Percentiles rank a stretch among this genome's conserved stretches.
Evolutionary conservation across 768 basidiomycete genomes (phyloP).

Genomic region (Phylloporus arenicola): DNA sequence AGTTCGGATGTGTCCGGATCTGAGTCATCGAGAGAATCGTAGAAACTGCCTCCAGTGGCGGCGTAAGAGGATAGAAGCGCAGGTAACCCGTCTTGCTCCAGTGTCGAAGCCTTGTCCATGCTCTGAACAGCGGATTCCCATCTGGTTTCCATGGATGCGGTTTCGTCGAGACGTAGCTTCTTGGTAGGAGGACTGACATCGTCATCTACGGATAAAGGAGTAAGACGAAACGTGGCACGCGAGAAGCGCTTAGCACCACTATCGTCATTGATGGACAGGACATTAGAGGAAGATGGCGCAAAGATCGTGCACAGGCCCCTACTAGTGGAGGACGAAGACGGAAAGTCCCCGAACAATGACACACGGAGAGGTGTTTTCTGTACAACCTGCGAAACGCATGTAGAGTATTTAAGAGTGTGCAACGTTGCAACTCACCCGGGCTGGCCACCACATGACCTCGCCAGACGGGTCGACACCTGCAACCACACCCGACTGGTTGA

Average conservation of each 20-base stretch:
- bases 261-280: constrained; percentile 35
- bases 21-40: constrained; percentile 25
- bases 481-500: constrained; percentile 38
- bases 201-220: constrained; percentile 5
- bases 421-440: constrained; percentile 40
- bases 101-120: constrained; percentile 39
- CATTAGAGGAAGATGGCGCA: constrained; percentile 34
- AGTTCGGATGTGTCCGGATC: constrained; percentile 15
- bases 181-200: constrained; percentile 37
- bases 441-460: constrained; percentile 64
- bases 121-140: constrained; percentile 48
- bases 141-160: constrained; percentile 25
- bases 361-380: constrained; percentile 25
- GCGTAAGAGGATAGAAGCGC: constrained; percentile 32
- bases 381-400: constrained; percentile 17
- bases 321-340: constrained; percentile 22
- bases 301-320: constrained; percentile 24
- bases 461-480: constrained; percentile 20
- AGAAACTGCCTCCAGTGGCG: constrained; percentile 14
- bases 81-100: constrained; percentile 47
- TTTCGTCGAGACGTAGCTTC: constrained; percentile 37
- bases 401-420: neutral
- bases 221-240: constrained; percentile 30
- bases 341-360: constrained; percentile 29
- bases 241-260: constrained; percentile 41